Percentiles rank a stretch among this genome's conserved stretches.
These are phyloP conservation scores for Globisporangium iwayamae DNA, from an alignment of 352 stramenopile genomes.

Conservation along the genomic window DNA sequence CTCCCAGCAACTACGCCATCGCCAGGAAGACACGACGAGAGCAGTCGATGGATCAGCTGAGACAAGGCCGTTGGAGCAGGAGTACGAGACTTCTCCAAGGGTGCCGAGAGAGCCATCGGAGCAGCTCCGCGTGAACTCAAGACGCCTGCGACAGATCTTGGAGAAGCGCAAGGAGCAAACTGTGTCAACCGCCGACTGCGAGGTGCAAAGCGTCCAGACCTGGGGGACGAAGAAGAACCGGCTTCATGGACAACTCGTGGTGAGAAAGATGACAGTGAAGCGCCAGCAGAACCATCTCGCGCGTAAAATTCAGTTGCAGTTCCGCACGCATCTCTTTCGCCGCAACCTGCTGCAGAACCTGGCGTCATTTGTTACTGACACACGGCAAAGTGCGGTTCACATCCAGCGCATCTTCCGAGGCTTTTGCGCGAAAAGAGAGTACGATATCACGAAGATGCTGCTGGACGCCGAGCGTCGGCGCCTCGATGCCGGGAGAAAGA, in stretches of 20 bases:
- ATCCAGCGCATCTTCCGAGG: conserved; percentile 61
- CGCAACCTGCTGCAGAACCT: conserved; percentile 31
- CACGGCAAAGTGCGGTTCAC: conserved; percentile 30
- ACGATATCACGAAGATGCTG: conserved; percentile 17
- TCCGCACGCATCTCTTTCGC: conserved; percentile 35
- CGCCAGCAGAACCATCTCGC: conserved; percentile 37
- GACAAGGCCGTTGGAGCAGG: background rate
- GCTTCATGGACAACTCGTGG: conserved; percentile 40
- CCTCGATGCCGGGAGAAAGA: conserved; percentile 24
- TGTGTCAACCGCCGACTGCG: conserved; percentile 29
- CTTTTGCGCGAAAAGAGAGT: conserved; percentile 38
- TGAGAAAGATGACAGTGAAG: conserved; percentile 36
- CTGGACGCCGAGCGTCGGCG: conserved; percentile 23
- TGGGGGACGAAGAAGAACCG: conserved; percentile 41
- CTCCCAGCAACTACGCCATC: conserved; percentile 40
- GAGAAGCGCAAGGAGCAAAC: conserved; percentile 29
- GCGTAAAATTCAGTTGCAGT: conserved; percentile 56
- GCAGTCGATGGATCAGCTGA: background rate
- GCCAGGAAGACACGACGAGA: conserved; percentile 42
- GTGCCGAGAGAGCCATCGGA: background rate
- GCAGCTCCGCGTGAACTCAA: conserved; percentile 28
- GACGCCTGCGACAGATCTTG: conserved; percentile 31
- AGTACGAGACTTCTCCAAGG: background rate
- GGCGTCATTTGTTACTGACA: conserved; percentile 26
- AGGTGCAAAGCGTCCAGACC: conserved; percentile 19